Base-by-base conservation (phyloP, 2,329 filamentous ascomycete species). In the Dothistroma pini region DNA sequence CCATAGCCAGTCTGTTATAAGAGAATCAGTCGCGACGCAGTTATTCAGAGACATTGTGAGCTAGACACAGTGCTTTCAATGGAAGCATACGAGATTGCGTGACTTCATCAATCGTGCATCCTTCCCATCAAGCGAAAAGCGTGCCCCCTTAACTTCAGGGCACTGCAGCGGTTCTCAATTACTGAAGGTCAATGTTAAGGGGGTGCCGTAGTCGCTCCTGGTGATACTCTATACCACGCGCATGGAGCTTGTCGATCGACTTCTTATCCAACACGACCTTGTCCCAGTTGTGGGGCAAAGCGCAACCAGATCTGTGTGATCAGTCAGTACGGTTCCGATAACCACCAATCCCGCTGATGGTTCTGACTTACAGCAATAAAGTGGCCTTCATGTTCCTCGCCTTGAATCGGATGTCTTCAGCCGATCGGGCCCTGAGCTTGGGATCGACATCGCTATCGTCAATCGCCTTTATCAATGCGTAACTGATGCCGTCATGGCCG, bases 301-400 rank as follows among this genome's bases (percentile, higher is more conserved):
- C 64, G 4, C 63, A 38, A n/a, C 65, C 60, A 21, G 72, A 64
- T 44, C 76, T 77, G 29, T 38, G 34, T 35, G 16, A 52, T 25
- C 19, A 35, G 65, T 68, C n/a, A 67, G 57, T 62, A 52, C 59
- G 44, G 25, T 51, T 21, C 19, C 22, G 19, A 19, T 19, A 41
- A 19, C 38, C 50, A 60, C 52, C 21, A 57, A 16, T 22, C 21
- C 29, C 19, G 25, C 48, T 9, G n/a, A 9, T n/a, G n/a, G 41
- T n/a, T 29, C 7, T 31, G 29, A 51, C 76, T 71, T 69, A 81
- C 79, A 76, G 77, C 2, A 81, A 57, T 56, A 69, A 78, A 8
- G 72, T 72, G 47, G 78, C 72, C 68, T 82, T 83, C 60, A 86
- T 71, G 62, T 84, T 84, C 55, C 84, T 76, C 4, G 82, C 83